Conservation (phyloP, 805 yeast genomes). For the Metschnikowia dekortorum region DNA sequence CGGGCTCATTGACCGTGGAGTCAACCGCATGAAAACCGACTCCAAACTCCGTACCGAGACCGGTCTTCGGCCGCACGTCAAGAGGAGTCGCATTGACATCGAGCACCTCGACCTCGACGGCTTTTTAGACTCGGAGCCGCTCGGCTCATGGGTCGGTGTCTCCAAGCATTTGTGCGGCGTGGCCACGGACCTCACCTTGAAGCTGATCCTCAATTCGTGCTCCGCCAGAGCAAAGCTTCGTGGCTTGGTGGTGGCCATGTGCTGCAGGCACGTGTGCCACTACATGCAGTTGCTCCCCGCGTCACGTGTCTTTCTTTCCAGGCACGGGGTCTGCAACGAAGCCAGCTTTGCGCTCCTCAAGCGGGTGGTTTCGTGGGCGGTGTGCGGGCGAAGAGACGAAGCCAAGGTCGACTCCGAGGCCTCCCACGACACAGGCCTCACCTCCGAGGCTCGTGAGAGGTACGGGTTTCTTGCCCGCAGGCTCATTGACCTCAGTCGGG, state of each 20-base stretch:
- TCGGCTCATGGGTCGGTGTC: conserved; percentile 45
- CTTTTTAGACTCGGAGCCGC: conserved; percentile 26
- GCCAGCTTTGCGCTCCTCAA: conserved; percentile 46
- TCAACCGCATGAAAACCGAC: conserved; percentile 76
- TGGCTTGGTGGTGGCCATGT: conserved; percentile 82
- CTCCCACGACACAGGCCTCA: conserved; percentile 45
- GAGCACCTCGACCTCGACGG: conserved; percentile 61
- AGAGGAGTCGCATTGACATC: conserved; percentile 69
- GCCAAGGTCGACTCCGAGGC: conserved; percentile 39
- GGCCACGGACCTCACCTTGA: conserved; percentile 82
- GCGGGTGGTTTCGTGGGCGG: conserved; percentile 85
- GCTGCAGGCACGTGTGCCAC: conserved; percentile 83
- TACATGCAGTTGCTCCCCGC: conserved; percentile 50
- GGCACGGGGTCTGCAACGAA: conserved; percentile 28
- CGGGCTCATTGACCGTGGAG: conserved; percentile 70
- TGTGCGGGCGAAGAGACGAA: conserved; percentile 56
- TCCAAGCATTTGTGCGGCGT: conserved; percentile 93
- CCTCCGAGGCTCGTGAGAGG: conserved; percentile 44
- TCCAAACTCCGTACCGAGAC: conserved; percentile 56
- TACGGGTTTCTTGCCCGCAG: conserved; percentile 69
- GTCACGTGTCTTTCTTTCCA: conserved; percentile 38
- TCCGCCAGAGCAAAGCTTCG: conserved; percentile 22
- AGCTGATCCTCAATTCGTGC: conserved; percentile 48
- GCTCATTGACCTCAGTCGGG: conserved; percentile 70
- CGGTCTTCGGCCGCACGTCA: conserved; percentile 27